phyloP scores from a whole-genome alignment of 495 filamentous ascomycete genomes.

The Annulohypoxylon moriforme region DNA sequence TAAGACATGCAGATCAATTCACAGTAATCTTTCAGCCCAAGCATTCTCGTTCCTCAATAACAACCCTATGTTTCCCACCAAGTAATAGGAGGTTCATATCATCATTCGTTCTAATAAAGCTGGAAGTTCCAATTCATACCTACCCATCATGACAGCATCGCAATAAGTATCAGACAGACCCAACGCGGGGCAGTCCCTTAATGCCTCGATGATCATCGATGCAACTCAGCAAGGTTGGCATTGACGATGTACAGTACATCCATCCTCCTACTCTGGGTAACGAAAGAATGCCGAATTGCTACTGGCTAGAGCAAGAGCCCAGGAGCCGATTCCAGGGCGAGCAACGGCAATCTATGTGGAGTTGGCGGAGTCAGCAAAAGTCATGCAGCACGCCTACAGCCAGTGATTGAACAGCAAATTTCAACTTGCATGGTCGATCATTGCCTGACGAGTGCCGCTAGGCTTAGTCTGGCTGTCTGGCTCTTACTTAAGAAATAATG shows the following conservation, averaged over 20 bases:
- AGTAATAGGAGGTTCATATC: neutral
- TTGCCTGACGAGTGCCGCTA: constrained; percentile 25
- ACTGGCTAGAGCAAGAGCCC: constrained; percentile 31
- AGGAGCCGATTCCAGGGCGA: constrained; percentile 38
- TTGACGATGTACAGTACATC: constrained; percentile 31
- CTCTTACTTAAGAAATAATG: constrained; percentile 38
- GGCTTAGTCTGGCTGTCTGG: constrained; percentile 29
- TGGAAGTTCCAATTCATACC: neutral
- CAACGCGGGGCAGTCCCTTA: constrained; percentile 40
- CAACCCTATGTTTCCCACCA: neutral
- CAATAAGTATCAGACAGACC: constrained; percentile 25
- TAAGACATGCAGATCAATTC: neutral
- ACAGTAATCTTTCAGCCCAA: constrained; percentile 1
- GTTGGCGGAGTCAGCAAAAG: constrained; percentile 43
- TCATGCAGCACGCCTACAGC: constrained; percentile 42
- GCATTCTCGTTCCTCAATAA: neutral
- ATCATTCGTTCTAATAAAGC: neutral
- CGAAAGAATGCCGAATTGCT: constrained; percentile 27
- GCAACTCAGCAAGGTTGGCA: constrained; percentile 32
- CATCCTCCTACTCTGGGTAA: constrained; percentile 30
- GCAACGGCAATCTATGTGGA: constrained; percentile 35
- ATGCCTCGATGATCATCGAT: constrained; percentile 42
- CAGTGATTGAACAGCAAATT: constrained; percentile 39
- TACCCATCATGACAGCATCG: constrained; percentile 19
- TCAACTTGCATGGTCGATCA: constrained; percentile 37